These are phyloP conservation scores for Trichoderma afroharzianum DNA, from an alignment of 2,329 filamentous ascomycete species.

Conservation along the genomic window DNA sequence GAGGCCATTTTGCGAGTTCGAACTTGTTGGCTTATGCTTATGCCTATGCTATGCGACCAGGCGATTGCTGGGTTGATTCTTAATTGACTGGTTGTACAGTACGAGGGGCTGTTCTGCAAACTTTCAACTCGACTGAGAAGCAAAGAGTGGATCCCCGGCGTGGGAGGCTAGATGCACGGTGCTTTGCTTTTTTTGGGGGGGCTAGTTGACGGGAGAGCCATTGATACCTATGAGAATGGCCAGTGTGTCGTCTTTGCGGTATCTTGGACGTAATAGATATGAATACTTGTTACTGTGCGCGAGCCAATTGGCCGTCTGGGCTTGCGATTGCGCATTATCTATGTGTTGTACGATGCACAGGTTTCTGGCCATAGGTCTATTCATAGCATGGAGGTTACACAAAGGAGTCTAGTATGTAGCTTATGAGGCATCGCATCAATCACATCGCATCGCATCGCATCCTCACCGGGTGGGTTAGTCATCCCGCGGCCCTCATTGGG, in stretches of 20 bases:
- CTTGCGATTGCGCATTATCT: background rate
- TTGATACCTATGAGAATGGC: background rate
- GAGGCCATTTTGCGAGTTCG: background rate
- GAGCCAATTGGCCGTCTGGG: background rate
- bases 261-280: background rate
- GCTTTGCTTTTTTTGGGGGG: background rate
- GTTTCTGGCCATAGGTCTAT: background rate
- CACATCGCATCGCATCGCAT: background rate
- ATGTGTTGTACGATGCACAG: background rate
- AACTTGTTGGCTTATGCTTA: too few species aligned
- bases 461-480: background rate
- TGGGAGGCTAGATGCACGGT: background rate
- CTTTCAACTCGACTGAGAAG: background rate
- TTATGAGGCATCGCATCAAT: background rate
- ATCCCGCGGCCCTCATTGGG: background rate
- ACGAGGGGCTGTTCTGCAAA: constrained; percentile 6
- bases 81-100: background rate
- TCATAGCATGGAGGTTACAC: background rate
- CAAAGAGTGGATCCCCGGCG: background rate
- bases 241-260: background rate
- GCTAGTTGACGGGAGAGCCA: background rate
- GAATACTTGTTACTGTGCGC: background rate
- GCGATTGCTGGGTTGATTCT: background rate
- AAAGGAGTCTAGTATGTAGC: background rate
- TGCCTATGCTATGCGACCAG: background rate